Evolutionary conservation across 106 monocot species (phyloP).

Genomic region (Phalaenopsis aphrodite): DNA sequence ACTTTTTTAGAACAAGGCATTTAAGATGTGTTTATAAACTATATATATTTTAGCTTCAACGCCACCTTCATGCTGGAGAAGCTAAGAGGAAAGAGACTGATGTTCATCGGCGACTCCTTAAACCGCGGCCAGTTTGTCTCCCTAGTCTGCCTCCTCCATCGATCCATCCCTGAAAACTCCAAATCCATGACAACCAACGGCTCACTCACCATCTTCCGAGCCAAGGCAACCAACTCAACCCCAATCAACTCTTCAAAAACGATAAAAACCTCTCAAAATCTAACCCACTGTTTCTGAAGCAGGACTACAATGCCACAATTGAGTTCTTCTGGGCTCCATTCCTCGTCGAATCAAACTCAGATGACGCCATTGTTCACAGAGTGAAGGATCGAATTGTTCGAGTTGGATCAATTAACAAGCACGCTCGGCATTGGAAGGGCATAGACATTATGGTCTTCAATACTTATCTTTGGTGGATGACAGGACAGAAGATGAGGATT

Average conservation of each 20-base stretch:
- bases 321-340: constrained; percentile 73
- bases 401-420: constrained; percentile 35
- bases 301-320: constrained; percentile 47
- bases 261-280: background rate
- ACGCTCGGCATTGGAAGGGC: constrained; percentile 45
- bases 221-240: constrained; percentile 27
- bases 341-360: constrained; percentile 53
- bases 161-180: constrained; percentile 41
- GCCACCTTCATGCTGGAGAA: constrained; percentile 55
- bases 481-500: constrained; percentile 46
- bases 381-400: constrained; percentile 27
- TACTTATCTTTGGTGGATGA: constrained; percentile 69
- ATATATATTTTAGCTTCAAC: constrained; percentile 32
- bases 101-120: constrained; percentile 63
- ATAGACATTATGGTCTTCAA: constrained; percentile 49
- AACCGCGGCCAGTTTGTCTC: constrained; percentile 82
- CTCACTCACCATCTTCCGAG: constrained; percentile 47
- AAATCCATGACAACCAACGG: constrained; percentile 43
- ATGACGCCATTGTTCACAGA: constrained; percentile 41
- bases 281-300: background rate
- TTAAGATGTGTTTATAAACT: background rate
- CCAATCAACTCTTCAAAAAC: background rate
- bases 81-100: constrained; percentile 49
- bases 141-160: constrained; percentile 68
- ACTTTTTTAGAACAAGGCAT: too few relatives aligned